Evolutionary conservation across 352 stramenopile species (phyloP).

Genomic region (Globisporangium mamillatum): DNA sequence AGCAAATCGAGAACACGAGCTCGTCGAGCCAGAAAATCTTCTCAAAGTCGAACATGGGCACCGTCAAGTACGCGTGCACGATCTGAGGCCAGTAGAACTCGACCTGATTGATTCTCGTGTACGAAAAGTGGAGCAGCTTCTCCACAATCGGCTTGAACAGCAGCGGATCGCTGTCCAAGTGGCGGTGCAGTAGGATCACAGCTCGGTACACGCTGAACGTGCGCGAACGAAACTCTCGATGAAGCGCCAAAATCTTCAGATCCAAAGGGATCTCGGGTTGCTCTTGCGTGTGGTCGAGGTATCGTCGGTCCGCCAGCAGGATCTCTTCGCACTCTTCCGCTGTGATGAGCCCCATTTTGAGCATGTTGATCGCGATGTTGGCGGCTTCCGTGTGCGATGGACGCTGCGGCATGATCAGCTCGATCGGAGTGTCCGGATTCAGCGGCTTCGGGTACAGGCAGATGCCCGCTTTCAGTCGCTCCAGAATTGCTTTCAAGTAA

Average conservation of each 20-base stretch:
- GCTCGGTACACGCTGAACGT: constrained; percentile 82
- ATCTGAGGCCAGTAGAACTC: constrained; percentile 92
- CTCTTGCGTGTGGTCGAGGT: constrained; percentile 81
- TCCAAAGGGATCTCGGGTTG: constrained; percentile 84
- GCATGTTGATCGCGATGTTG: constrained; percentile 85
- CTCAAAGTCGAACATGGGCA: constrained; percentile 88
- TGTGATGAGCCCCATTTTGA: constrained; percentile 81
- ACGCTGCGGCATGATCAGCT: constrained; percentile 87
- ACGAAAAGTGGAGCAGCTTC: constrained; percentile 81
- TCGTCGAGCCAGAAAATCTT: constrained; percentile 91
- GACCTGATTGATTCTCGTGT: constrained; percentile 88
- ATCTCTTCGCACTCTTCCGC: constrained; percentile 88
- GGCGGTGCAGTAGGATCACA: constrained; percentile 81
- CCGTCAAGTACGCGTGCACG: constrained; percentile 83
- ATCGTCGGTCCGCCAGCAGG: constrained; percentile 74
- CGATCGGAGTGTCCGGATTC: constrained; percentile 79
- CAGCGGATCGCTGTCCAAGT: constrained; percentile 82
- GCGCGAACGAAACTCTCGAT: constrained; percentile 83
- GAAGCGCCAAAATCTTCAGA: constrained; percentile 79
- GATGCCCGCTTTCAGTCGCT: constrained; percentile 82
- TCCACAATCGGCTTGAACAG: constrained; percentile 88
- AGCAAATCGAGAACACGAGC: constrained; percentile 84
- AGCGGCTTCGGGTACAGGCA: constrained; percentile 85
- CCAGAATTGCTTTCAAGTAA: constrained; percentile 81
- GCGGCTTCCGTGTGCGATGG: constrained; percentile 75